phyloP scores from a whole-genome alignment of 192 early-diverging fungal genomes.

The Coemansia sp. region DNA sequence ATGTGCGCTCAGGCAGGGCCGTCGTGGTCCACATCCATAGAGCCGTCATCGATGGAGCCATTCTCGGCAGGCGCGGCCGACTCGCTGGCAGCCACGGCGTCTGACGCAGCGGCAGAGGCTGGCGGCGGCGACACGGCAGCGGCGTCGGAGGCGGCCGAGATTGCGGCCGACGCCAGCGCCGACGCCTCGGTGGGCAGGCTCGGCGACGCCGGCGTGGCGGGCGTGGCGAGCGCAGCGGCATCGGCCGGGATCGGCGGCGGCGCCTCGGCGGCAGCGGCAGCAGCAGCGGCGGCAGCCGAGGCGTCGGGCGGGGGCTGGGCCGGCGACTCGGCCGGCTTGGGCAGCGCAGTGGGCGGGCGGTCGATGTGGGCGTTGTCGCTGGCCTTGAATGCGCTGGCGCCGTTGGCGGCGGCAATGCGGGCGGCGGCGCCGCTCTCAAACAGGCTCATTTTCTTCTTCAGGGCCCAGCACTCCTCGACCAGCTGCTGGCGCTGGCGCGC shows the following conservation, averaged over 20 bases:
- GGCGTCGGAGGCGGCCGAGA: not conserved
- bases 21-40: constrained; percentile 9
- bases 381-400: constrained; percentile 24
- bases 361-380: constrained; percentile 33
- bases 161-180: not conserved
- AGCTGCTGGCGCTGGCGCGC: constrained; percentile 53
- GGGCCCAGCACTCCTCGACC: constrained; percentile 47
- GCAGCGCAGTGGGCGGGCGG: constrained; percentile 30
- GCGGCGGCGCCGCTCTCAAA: constrained; percentile 40
- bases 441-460: constrained; percentile 48
- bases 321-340: not conserved
- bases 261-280: not conserved
- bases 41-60: not conserved
- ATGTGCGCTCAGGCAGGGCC: too few species aligned
- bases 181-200: not conserved
- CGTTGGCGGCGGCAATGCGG: constrained; percentile 14
- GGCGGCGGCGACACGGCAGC: not conserved
- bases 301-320: not conserved
- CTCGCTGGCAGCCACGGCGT: not conserved
- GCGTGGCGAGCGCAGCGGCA: not conserved
- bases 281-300: not conserved
- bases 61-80: not conserved
- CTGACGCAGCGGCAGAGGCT: not conserved
- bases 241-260: not conserved
- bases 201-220: not conserved